Percentiles rank a stretch among this genome's conserved stretches.
Evolutionary conservation across 2,329 filamentous ascomycete genomes (phyloP).

Genomic region (Botryotinia calthae): DNA sequence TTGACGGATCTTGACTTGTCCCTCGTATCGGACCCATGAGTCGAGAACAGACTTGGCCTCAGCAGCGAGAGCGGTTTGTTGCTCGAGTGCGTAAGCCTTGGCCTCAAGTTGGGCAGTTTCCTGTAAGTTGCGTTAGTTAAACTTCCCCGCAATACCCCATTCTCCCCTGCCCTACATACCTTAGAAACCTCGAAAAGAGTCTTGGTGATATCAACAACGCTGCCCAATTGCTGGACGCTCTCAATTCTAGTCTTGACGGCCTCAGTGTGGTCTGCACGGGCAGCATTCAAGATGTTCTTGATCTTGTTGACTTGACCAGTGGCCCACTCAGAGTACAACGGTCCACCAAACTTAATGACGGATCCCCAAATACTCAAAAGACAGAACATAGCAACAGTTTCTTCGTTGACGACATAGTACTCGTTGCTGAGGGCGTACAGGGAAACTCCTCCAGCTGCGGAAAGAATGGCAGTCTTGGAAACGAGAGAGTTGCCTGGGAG

Average conservation of each 20-base stretch:
- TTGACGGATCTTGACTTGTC: constrained; percentile 98
- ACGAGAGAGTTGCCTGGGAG: constrained; percentile 88
- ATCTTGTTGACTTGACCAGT: constrained; percentile 86
- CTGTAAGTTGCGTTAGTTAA: constrained; percentile 27
- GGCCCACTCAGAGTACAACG: constrained; percentile 90
- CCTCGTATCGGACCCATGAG: constrained; percentile 98
- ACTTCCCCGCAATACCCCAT: constrained; percentile 1
- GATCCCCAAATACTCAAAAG: constrained; percentile 90
- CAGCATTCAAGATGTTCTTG: constrained; percentile 90
- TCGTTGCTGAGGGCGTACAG: constrained; percentile 98
- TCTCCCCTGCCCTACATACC: constrained; percentile 53
- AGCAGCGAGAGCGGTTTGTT: constrained; percentile 84
- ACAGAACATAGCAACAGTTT: constrained; percentile 91
- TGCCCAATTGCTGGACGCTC: constrained; percentile 89
- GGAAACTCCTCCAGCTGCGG: constrained; percentile 83
- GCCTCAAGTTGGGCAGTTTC: constrained; percentile 97
- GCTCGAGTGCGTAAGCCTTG: constrained; percentile 94
- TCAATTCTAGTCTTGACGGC: constrained; percentile 93
- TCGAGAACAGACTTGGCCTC: constrained; percentile 96
- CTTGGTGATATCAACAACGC: constrained; percentile 97
- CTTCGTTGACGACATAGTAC: constrained; percentile 99
- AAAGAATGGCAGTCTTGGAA: constrained; percentile 96
- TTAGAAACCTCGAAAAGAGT: constrained; percentile 96
- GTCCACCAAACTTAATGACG: constrained; percentile 90
- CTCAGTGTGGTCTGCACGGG: constrained; percentile 89